phyloP scores from a whole-genome alignment of 257 asterid genomes.

The Osmanthus fragrans region DNA sequence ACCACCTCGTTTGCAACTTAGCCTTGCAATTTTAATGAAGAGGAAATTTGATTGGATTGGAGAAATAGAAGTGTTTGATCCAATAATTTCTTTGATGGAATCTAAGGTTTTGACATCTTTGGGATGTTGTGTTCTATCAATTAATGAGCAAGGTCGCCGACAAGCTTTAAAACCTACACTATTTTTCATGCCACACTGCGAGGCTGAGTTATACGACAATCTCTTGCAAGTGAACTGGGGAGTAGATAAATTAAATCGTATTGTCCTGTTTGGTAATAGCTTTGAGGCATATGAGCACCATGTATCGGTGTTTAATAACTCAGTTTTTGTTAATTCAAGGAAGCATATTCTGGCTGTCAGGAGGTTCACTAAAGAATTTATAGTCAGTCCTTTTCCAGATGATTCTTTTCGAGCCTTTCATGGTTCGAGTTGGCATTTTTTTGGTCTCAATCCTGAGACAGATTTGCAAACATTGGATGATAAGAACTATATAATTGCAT shows the following conservation, averaged over 20 bases:
- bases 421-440: conserved; percentile 80
- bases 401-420: conserved; percentile 61
- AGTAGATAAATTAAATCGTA: conserved; percentile 33
- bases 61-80: conserved; percentile 77
- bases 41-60: conserved; percentile 74
- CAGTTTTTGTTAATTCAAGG: conserved; percentile 33
- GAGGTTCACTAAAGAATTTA: conserved; percentile 51
- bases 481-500: neutral
- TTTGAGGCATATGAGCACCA: conserved; percentile 58
- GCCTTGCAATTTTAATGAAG: conserved; percentile 75
- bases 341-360: conserved; percentile 52
- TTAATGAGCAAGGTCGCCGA: conserved; percentile 79
- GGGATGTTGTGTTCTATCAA: conserved; percentile 70
- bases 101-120: conserved; percentile 64
- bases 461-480: conserved; percentile 24
- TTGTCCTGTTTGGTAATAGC: conserved; percentile 71
- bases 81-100: conserved; percentile 68
- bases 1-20: conserved; percentile 71
- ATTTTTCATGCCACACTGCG: conserved; percentile 96
- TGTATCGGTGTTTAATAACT: conserved; percentile 29
- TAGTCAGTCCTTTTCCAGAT: conserved; percentile 35
- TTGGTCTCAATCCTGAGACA: conserved; percentile 31
- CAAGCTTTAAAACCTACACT: conserved; percentile 57
- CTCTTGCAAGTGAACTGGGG: conserved; percentile 74
- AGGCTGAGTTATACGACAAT: conserved; percentile 70